Base-by-base conservation (phyloP, 768 basidiomycete species). In the Pleurotus salmoneostramineus region DNA sequence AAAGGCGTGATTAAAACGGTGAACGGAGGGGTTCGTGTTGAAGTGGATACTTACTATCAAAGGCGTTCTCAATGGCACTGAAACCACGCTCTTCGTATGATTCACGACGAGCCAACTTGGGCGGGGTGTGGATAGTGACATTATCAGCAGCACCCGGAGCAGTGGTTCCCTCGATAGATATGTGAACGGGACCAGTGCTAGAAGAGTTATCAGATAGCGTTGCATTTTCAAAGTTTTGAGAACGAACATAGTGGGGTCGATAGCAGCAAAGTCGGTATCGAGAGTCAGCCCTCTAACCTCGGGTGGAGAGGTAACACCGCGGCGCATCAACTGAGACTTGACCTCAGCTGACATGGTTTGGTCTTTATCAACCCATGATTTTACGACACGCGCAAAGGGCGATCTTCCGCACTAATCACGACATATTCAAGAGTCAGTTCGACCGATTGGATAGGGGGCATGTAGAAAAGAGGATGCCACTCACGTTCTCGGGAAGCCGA, bases 401-500 rank as follows among this genome's bases (percentile, higher is more conserved):
- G 64, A 71, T 60, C 69, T 66, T 6, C 76, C 75, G 49, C 77
- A 78, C 77, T 79, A 54, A 5, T 51, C 7, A 31, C 1, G 21
- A 34, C 8, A 31, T 14, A 42, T 5, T 45, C 34, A 47, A 34
- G 10, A 51, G 5, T 3, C n/a, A 8, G 45, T 47, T 37, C 10
- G 27, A 6, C 54, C n/a, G n/a, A n/a, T n/a, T n/a, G n/a, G n/a
- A n/a, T n/a, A n/a, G n/a, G n/a, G n/a, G n/a, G n/a, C n/a, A n/a
- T n/a, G 10, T 63, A 62, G 56, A 71, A 65, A 14, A 69, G 56
- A 3, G 67, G 65, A 40, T 0, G 74, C 68, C 14, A 71, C 76
- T 48, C 57, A 83, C 83, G 50, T 69, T 70, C 61, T 83, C 75
- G 4, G 83, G 83, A 4, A 85, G 64, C 14, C 82, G 73, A 31